phyloP scores from a whole-genome alignment of 176 grass and related monocot species.

The Zizania latifolia region DNA sequence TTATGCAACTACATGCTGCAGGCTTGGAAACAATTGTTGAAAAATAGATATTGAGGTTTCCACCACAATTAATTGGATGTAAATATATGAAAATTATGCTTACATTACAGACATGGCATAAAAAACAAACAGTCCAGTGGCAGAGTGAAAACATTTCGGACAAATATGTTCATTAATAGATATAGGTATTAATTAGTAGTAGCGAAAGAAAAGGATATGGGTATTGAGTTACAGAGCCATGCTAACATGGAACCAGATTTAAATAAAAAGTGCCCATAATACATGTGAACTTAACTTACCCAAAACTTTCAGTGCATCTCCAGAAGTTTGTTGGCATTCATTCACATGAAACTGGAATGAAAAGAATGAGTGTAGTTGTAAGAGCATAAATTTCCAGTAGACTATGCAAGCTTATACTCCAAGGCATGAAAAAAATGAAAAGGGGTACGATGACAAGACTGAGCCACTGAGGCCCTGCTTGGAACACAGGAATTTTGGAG shows the following conservation, averaged over 20 bases:
- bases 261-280: slow-evolving; percentile 19
- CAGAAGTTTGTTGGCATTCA: slow-evolving; percentile 62
- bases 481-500: neutral
- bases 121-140: neutral
- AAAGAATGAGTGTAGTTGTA: slow-evolving; percentile 14
- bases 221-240: neutral
- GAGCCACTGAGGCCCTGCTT: neutral
- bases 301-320: slow-evolving; percentile 65
- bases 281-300: slow-evolving; percentile 23
- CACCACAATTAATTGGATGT: neutral
- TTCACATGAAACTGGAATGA: slow-evolving; percentile 91
- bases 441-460: slow-evolving; percentile 22
- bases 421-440: slow-evolving; percentile 18
- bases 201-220: neutral
- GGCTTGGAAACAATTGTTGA: neutral
- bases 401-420: slow-evolving; percentile 9
- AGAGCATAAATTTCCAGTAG: slow-evolving; percentile 15
- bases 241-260: slow-evolving; percentile 14
- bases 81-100: neutral
- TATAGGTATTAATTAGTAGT: neutral
- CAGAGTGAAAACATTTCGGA: neutral
- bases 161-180: neutral
- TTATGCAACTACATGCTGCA: neutral
- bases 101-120: slow-evolving; percentile 8
- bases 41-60: neutral